Base-by-base conservation (phyloP, 2,329 filamentous ascomycete species). In the Akanthomyces uredinophilus region DNA sequence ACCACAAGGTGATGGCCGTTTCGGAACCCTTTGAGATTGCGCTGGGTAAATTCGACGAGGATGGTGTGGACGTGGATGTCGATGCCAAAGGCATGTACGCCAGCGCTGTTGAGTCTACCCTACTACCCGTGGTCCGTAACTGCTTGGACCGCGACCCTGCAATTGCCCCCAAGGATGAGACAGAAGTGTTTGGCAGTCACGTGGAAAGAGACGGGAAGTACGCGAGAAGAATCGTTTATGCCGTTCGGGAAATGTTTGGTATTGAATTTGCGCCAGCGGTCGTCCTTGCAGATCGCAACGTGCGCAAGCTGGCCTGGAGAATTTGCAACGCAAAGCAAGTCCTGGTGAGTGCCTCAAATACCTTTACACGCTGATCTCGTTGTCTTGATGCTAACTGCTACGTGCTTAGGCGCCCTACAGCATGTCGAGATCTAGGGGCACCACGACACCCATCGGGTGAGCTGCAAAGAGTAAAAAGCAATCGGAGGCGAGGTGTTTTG, bases 291-390 rank as follows among this genome's bases (percentile, higher is more conserved):
- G 95, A 99, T 77, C 92, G 95, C 6, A 96, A 88, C 68, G 90
- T 98, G 64, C 86, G 84, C 70, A 96, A 96, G 72, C 79, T 99
- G 65, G 92, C 93, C 6, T 97, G 94, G 93, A 85, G 95, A 70
- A 91, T 99, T 66, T 95, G 90, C 74, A 96, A 96, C 73, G 95
- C 95, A 41, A 97, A 97, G 80, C 91, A 93, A 76, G 95, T 96
- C 66, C 75, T 98, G 77, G 92, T 96, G 79, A 79, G 89, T 83
- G 53, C 27, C 4, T 18, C 4, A 27, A 46, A 13, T 16, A 51
- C 20, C 35, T 13, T 32, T 18, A 18, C 20, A n/a, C 35, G 37
- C 16, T n/a, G 27, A 39, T 37, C 11, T 22, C n/a, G n/a, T 8
- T 18, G 4, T 16, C 13, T 35, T n/a, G 7, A 37, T 50, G 64